Conservation (phyloP, 306 rosid genomes). For the Casuarina glauca region DNA sequence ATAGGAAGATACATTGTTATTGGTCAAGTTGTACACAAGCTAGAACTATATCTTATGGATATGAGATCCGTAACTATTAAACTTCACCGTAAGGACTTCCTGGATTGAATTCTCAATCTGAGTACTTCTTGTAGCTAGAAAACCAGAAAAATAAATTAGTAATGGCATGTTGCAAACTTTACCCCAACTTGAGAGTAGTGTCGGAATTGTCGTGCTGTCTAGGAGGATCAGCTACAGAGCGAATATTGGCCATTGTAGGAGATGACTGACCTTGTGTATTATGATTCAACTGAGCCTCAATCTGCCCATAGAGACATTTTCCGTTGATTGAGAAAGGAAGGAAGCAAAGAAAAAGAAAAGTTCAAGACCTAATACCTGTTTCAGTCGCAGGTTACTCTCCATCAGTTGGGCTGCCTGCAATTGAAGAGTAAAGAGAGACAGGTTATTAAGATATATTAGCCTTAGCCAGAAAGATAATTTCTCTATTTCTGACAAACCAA, state of each 20-base stretch:
- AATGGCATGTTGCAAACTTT: conserved; percentile 3
- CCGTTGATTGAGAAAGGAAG: neutral
- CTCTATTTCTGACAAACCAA: too few species aligned
- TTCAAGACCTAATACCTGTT: conserved; percentile 27
- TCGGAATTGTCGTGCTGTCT: conserved; percentile 20
- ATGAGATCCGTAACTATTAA: neutral
- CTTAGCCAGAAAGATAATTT: too few species aligned
- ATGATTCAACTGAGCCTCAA: neutral
- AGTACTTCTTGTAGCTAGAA: too few species aligned
- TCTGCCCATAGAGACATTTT: conserved; percentile 5
- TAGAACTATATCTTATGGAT: neutral
- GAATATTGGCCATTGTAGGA: conserved; percentile 20
- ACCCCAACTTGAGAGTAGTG: conserved; percentile 55
- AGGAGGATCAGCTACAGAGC: conserved; percentile 27
- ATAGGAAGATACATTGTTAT: neutral
- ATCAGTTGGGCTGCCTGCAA: conserved; percentile 29
- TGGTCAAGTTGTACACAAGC: neutral
- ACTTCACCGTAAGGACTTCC: too few species aligned
- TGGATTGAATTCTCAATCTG: too few species aligned
- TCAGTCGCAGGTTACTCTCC: conserved; percentile 31
- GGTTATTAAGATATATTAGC: too few species aligned
- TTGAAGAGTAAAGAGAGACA: neutral
- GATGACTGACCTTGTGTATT: conserved; percentile 33
- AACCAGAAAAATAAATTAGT: neutral
- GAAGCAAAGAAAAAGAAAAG: neutral